phyloP scores from a whole-genome alignment of 169 alveolate species.

The Besnoitia besnoiti region DNA sequence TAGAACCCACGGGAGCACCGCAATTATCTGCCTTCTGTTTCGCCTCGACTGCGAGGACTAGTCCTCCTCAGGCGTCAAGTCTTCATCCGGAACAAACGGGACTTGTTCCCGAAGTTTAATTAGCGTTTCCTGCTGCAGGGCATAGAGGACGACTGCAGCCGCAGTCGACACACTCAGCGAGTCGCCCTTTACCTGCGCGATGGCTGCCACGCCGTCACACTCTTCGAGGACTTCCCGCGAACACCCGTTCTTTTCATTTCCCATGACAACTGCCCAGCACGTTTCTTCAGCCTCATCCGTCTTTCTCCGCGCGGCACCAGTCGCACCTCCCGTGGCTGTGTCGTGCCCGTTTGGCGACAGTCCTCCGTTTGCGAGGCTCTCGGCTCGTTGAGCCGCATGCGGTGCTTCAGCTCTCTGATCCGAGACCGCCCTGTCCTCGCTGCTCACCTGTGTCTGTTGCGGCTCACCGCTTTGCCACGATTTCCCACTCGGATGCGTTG shows the following conservation, averaged over 20 bases:
- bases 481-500: no score
- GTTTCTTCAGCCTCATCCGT: neutral
- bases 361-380: neutral
- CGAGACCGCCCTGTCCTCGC: no score
- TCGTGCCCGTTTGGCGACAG: neutral
- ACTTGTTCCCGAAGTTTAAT: neutral
- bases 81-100: conserved; percentile 20
- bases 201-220: neutral
- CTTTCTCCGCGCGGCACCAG: neutral
- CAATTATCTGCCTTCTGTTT: no score
- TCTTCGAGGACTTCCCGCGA: conserved; percentile 13
- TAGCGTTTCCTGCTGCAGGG: neutral
- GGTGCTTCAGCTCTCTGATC: neutral
- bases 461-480: no score
- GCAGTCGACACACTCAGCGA: conserved; percentile 27
- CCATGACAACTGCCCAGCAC: conserved; percentile 20
- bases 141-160: conserved; percentile 20
- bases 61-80: neutral
- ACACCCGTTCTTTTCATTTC: conserved; percentile 16
- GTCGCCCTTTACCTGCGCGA: conserved; percentile 43
- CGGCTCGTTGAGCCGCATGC: neutral
- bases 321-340: neutral
- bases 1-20: no score
- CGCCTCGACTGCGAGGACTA: no score
- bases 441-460: no score